Evolutionary conservation across 192 early-diverging fungal species (phyloP), one percentile per base, ranked within the genome.

Genomic region (Kappamyces sp.): DNA sequence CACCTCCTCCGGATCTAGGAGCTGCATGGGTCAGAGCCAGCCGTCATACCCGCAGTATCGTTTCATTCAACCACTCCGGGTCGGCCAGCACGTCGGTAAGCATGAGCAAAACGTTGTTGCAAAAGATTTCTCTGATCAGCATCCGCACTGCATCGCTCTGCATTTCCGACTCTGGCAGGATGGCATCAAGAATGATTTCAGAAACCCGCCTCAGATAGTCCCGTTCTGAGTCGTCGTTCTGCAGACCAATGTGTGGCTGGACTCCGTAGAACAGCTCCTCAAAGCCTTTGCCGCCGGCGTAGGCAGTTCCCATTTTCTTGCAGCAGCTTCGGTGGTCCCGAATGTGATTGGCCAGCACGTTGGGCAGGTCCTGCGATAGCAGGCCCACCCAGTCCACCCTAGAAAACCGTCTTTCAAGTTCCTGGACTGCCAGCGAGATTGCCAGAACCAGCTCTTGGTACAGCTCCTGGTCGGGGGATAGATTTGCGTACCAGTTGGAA

Each of bases 231-330:
- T 77, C 67, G 40, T 52, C 14, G 36, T 59, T 22, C 7, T 48
- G 34, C 2, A 74, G 52, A 1, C 68, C 72, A 48, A 69, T 60
- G 41, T 74, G 72, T 12, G 72, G 72, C 39, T 74, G 72, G 15
- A 22, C 38, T 5, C 72, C 72, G 45, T 54, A 47, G 46, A 74
- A 74, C 9, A 74, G 47, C 46, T 75, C 62, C 36, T 75, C 72
- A 5, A 74, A 36, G 4, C 54, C 47, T 30, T 55, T 67, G 31
- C 55, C 66, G 2, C 72, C 72, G 31, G 69, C 49, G 60, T 75
- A 74, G 11, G 63, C 33, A 22, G 72, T 74, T n/a, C 63, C 72
- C 34, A 61, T 2, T 33, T 75, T 75, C 36, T 49, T 59, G 29
- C 54, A 62, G 53, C 72, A 76, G 35, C 45, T 35, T 15, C 61